A percentile compares a stretch with the other conserved stretches of the same genome.
Conservation (phyloP, 768 basidiomycete genomes). For the Xanthoconium purpureum region DNA sequence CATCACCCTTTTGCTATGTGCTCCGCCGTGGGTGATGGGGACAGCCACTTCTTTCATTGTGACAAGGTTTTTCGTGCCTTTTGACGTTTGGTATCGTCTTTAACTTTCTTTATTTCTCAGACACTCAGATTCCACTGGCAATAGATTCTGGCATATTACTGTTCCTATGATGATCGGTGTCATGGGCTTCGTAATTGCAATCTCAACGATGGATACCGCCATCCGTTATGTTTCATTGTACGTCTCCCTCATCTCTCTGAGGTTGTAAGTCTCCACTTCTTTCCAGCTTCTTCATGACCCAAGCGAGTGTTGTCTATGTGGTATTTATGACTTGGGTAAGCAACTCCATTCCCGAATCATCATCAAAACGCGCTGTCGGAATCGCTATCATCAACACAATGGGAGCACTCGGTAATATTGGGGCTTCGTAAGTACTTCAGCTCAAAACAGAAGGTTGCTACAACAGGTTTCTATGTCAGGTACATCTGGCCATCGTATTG, state of each 20-base stretch:
- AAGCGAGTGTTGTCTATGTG: slow-evolving; percentile 67
- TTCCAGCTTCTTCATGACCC: slow-evolving; percentile 69
- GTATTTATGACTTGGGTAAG: slow-evolving; percentile 54
- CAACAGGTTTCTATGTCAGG: slow-evolving; percentile 24
- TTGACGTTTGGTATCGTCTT: not conserved
- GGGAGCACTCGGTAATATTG: slow-evolving; percentile 76
- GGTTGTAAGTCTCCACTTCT: not conserved
- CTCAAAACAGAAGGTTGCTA: not conserved
- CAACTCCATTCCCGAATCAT: slow-evolving; percentile 66
- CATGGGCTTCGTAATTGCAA: slow-evolving; percentile 62
- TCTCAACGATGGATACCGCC: slow-evolving; percentile 57
- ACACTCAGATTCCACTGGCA: slow-evolving; percentile 68
- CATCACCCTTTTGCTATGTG: slow-evolving; percentile 67
- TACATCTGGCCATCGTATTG: slow-evolving; percentile 66
- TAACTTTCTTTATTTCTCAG: slow-evolving; percentile 29
- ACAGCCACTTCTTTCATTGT: slow-evolving; percentile 54
- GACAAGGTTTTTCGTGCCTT: slow-evolving; percentile 38
- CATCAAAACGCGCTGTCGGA: slow-evolving; percentile 75
- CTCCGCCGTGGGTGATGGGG: slow-evolving; percentile 69
- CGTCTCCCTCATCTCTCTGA: slow-evolving; percentile 12
- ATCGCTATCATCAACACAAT: slow-evolving; percentile 78
- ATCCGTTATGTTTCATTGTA: slow-evolving; percentile 65
- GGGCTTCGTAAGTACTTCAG: slow-evolving; percentile 60
- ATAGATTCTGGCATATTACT: slow-evolving; percentile 71
- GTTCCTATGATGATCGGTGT: slow-evolving; percentile 53